These are phyloP conservation scores for Macaranga tanarius DNA, from an alignment of 441 rosid species.

Conservation along the genomic window DNA sequence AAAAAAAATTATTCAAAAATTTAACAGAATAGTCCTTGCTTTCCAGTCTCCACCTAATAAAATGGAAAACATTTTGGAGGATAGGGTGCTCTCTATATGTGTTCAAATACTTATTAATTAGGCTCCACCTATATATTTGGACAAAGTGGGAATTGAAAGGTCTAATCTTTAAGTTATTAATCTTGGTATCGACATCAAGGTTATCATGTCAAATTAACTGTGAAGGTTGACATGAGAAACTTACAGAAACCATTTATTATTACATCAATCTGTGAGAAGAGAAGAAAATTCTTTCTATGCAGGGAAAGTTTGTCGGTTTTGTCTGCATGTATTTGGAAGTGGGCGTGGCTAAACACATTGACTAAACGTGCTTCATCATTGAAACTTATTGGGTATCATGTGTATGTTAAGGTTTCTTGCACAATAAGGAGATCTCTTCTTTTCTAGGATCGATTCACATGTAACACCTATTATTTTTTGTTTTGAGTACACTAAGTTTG, in stretches of 20 bases:
- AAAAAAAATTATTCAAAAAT: not conserved
- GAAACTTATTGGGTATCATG: conserved; percentile 4
- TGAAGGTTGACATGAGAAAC: conserved; percentile 2
- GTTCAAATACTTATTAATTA: not conserved
- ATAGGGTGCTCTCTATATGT: too few species aligned
- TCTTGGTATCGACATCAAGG: not conserved
- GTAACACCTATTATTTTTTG: too few species aligned
- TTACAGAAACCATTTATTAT: not conserved
- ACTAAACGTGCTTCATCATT: not conserved
- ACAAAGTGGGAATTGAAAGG: not conserved
- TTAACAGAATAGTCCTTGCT: too few species aligned
- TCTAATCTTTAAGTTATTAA: not conserved
- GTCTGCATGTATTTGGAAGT: not conserved
- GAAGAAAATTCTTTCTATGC: not conserved
- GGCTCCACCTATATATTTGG: not conserved
- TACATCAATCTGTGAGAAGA: not conserved
- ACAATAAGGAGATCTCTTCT: not conserved
- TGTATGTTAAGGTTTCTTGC: not conserved
- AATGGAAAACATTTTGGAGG: too few species aligned
- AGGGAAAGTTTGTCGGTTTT: conserved; percentile 2
- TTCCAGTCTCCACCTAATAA: too few species aligned
- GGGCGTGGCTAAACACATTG: not conserved
- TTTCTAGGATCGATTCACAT: too few species aligned
- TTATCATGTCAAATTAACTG: not conserved
- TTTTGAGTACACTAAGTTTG: too few species aligned